Evolutionary conservation across 1,139 yeast genomes (phyloP), one percentile per base, ranked within the genome.

Genomic region (Nakaseomyces sp.): DNA sequence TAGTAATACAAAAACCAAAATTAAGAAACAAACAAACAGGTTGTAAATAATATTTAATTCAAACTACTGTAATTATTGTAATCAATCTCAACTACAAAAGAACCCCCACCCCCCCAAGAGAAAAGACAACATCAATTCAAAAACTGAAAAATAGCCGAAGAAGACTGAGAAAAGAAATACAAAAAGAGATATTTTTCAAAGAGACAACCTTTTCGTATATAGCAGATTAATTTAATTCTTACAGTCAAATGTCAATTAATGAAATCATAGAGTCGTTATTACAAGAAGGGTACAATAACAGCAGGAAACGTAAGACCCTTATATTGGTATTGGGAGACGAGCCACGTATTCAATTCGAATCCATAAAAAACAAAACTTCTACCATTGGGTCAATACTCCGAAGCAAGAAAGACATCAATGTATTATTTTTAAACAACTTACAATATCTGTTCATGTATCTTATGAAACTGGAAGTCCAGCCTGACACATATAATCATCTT

Each of bases 371-470:
- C 18, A 39, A 29, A 7, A 38, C 45, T 8, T 53, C 59, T 1
- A 52, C 58, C 3, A 45, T 60, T 6, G 42, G 47, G 3, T 51
- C 53, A 0, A 43, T 58, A 13, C 43, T 51, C 1, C 43, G 47
- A 13, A 47, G 52, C 12, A 42, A 54, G 18, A 39, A 48, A 3
- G 46, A 54, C 15, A 46, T 61, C n/a, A 48, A 57, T 18, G 47
- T 63, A 5, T 37, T 64, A 5, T 56, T 61, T 43, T 44, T 64
- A 16, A 54, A 52, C 37, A 53, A 56, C 9, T 38, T 56, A 16
- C 63, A 58, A 46, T 56, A 57, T 40, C 42, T 64, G 19, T 55
- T 58, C 37, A 63, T 64, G 55, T 62, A 57, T 43, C 39, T 64
- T 40, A 58, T 61, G 43, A 56, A 60, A 41, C 45, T 61, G 15